Evolutionary conservation across 2,329 filamentous ascomycete genomes (phyloP).

Genomic region (Xylariaceae sp.): DNA sequence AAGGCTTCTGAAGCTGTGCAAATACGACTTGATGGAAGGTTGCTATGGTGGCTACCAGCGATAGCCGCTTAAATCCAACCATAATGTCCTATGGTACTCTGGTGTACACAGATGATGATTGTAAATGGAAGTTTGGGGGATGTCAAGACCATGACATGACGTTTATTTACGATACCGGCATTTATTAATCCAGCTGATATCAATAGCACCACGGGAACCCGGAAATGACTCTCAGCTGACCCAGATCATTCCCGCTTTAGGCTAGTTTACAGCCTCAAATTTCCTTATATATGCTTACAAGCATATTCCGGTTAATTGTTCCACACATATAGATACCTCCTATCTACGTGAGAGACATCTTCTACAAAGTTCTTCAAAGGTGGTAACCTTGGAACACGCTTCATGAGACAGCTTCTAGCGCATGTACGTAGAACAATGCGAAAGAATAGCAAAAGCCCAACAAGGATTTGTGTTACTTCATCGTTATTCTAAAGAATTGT

Average conservation of each 20-base stretch:
- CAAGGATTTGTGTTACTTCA: too few species aligned
- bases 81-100: conserved; percentile 12
- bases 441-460: too few species aligned
- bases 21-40: conserved; percentile 1
- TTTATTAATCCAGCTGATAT: neutral
- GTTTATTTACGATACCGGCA: conserved; percentile 20
- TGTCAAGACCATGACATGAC: neutral
- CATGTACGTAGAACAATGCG: too few species aligned
- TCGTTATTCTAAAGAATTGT: too few species aligned
- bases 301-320: too few species aligned
- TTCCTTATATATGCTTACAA: too few species aligned
- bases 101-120: neutral
- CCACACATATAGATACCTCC: too few species aligned
- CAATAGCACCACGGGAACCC: neutral
- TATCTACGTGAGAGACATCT: too few species aligned
- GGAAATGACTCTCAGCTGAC: conserved; percentile 7
- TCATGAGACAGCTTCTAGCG: too few species aligned
- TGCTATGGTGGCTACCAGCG: conserved; percentile 24
- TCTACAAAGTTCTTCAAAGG: too few species aligned
- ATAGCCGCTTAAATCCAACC: conserved; percentile 25
- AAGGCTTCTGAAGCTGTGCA: conserved; percentile 37
- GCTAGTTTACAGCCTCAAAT: conserved; percentile 2
- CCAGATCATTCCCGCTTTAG: conserved; percentile 13
- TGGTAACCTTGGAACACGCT: too few species aligned
- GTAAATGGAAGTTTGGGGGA: neutral